phyloP scores from a whole-genome alignment of 495 filamentous ascomycete genomes.

The Xylaria intraflava region DNA sequence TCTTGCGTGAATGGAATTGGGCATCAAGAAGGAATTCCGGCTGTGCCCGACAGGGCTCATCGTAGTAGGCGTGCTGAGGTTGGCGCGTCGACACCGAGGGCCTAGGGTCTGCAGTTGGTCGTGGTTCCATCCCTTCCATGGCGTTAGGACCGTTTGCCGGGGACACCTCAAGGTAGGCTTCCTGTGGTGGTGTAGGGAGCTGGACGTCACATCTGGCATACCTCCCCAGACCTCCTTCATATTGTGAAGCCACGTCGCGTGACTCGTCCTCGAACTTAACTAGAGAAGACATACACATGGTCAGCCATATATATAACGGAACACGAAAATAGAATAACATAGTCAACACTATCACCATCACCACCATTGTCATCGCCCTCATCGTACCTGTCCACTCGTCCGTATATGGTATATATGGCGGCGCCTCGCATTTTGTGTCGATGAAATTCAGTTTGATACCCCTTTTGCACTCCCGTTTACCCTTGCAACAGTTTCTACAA shows the following conservation, averaged over 20 bases:
- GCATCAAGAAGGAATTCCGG: conserved; percentile 12
- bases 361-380: neutral
- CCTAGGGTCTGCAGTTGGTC: neutral
- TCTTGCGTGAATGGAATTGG: conserved; percentile 23
- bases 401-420: conserved; percentile 54
- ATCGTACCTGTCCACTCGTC: conserved; percentile 58
- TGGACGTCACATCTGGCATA: conserved; percentile 55
- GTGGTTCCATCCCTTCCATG: conserved; percentile 7
- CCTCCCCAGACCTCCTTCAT: conserved; percentile 69
- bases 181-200: conserved; percentile 20
- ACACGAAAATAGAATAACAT: neutral
- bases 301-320: conserved; percentile 5
- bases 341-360: neutral
- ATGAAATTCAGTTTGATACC: conserved; percentile 91
- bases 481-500: conserved; percentile 85
- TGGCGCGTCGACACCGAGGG: conserved; percentile 8
- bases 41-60: conserved; percentile 14
- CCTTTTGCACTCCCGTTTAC: conserved; percentile 74
- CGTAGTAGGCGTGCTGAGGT: conserved; percentile 17
- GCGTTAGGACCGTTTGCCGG: conserved; percentile 8
- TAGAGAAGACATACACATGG: conserved; percentile 18
- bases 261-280: conserved; percentile 83
- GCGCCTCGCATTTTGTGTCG: conserved; percentile 67
- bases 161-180: conserved; percentile 12
- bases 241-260: conserved; percentile 84